Evolutionary conservation across 2,329 filamentous ascomycete species (phyloP), one percentile per base, ranked within the genome.

Genomic region (Raffaelea deltoideospora): DNA sequence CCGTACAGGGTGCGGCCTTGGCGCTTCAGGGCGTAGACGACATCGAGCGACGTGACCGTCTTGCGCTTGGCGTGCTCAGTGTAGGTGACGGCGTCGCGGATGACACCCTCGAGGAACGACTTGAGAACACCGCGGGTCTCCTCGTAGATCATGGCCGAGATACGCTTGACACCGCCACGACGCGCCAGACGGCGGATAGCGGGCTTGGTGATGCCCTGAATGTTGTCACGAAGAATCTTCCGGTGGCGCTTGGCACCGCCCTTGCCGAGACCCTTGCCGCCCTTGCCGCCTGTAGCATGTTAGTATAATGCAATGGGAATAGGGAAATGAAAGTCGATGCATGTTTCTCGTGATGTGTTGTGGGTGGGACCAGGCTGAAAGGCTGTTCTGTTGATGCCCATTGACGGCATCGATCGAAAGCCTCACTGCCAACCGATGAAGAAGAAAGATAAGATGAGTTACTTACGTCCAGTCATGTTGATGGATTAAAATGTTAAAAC

Each of bases 141-240:
- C 61, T 81, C 77, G 68, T 82, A 82, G 63, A 82, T 82, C 76
- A 82, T 92, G 61, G 87, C 87, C 56, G 86, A 94, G 57, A 95
- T 95, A 93, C 87, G 87, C 84, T 95, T 95, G 75, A 95, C 87
- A 87, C 87, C 87, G 65, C 87, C 87, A 90, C 87, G 86, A 69
- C 87, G 87, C 49, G 87, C 87, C 61, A 95, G 86, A 92, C 87
- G 87, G 57, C 87, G 81, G 67, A 95, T 95, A 55, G 87, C 87
- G 54, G 87, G 87, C 82, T 95, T 95, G 58, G 87, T 95, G 60
- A 95, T 95, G 69, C 87, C 87, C 72, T 95, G 87, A 60, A 95
- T 95, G 82, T 94, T 95, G 81, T 94, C 87, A 67, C 87, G 85
- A 64, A 95, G 76, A 72, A 95, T 95, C 83, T 95, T 95, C 58